Percentiles rank a stretch among this genome's conserved stretches.
These are phyloP conservation scores for Fusarium dimerum DNA, from an alignment of 2,329 filamentous ascomycete species.

Conservation along the genomic window DNA sequence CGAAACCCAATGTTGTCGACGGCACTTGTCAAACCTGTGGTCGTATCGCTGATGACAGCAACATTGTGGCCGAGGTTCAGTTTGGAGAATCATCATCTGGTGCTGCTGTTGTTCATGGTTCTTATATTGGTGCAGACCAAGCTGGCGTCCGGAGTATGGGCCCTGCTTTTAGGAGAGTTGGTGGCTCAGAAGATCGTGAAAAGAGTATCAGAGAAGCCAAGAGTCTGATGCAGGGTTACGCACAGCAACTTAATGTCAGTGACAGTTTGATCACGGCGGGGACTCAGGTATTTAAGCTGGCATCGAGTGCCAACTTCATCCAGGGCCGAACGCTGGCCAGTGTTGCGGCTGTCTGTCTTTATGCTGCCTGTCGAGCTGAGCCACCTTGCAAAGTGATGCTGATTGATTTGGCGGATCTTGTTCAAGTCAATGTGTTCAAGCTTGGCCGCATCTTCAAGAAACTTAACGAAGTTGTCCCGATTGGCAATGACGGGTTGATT, in stretches of 20 bases:
- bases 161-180: conserved; percentile 61
- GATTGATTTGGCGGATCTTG: conserved; percentile 89
- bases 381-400: conserved; percentile 84
- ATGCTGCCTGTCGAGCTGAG: conserved; percentile 80
- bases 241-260: conserved; percentile 58
- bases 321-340: conserved; percentile 83
- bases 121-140: conserved; percentile 82
- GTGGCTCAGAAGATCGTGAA: conserved; percentile 59
- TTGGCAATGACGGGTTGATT: conserved; percentile 64
- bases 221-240: conserved; percentile 63
- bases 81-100: conserved; percentile 88
- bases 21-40: conserved; percentile 82
- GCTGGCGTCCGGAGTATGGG: conserved; percentile 71
- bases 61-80: conserved; percentile 88
- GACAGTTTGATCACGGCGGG: conserved; percentile 66
- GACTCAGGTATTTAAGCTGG: conserved; percentile 74
- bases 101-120: conserved; percentile 87
- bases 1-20: conserved; percentile 62
- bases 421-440: conserved; percentile 85
- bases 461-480: conserved; percentile 69
- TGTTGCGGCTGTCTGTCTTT: conserved; percentile 88
- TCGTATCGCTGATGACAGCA: conserved; percentile 78
- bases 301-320: conserved; percentile 73
- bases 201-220: conserved; percentile 60
- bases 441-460: conserved; percentile 89